phyloP scores from a whole-genome alignment of 2,329 filamentous ascomycete genomes.

The Zymoseptoria passerinii region DNA sequence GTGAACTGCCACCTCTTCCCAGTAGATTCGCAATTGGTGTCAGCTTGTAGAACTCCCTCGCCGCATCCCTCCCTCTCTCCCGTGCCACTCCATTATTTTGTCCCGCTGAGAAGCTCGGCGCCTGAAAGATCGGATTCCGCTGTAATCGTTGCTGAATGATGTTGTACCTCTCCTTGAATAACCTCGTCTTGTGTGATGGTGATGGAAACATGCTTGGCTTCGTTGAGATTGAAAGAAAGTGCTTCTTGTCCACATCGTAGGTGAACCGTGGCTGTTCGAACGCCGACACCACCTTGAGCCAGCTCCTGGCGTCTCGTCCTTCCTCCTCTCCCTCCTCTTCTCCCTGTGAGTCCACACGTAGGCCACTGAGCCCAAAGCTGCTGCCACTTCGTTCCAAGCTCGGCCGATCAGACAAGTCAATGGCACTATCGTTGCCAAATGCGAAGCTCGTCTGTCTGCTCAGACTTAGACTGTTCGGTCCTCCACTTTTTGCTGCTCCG shows the following conservation, averaged over 20 bases:
- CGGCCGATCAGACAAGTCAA: constrained; percentile 26
- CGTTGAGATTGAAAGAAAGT: constrained; percentile 62
- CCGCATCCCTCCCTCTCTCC: constrained; percentile 35
- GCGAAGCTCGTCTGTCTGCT: constrained; percentile 57
- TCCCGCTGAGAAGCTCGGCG: constrained; percentile 58
- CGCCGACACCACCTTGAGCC: constrained; percentile 75
- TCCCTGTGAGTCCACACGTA: constrained; percentile 40
- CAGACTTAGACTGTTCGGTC: constrained; percentile 28
- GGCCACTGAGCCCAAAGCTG: constrained; percentile 51
- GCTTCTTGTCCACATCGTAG: constrained; percentile 75
- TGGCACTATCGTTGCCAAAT: constrained; percentile 42
- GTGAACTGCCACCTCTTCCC: constrained; percentile 72
- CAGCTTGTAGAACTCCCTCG: constrained; percentile 71
- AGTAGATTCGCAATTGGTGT: constrained; percentile 71
- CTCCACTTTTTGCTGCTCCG: constrained; percentile 41
- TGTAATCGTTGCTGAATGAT: constrained; percentile 86
- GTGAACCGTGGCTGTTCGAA: constrained; percentile 74
- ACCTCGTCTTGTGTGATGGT: constrained; percentile 69
- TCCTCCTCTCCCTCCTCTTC: constrained; percentile 51
- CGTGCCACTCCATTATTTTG: constrained; percentile 34
- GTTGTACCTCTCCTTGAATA: constrained; percentile 86
- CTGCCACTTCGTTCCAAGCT: constrained; percentile 48
- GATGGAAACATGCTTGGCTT: constrained; percentile 53
- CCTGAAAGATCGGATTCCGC: constrained; percentile 87
- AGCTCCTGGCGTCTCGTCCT: constrained; percentile 63